phyloP scores from a whole-genome alignment of 345 rosid genomes.

The Lepidium africanum region DNA sequence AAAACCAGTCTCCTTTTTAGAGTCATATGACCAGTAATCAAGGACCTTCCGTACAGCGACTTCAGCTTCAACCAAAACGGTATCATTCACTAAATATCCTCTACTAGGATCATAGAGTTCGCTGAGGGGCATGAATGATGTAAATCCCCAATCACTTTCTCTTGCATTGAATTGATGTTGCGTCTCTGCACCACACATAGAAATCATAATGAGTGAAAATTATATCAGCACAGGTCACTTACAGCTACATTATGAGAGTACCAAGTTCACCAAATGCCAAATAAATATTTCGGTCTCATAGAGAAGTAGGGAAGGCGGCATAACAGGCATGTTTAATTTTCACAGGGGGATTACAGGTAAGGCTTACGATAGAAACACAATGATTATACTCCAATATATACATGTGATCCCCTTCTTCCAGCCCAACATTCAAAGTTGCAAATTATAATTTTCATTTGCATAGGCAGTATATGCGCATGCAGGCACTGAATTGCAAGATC shows the following conservation, averaged over 20 bases:
- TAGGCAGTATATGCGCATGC: neutral
- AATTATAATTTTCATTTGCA: neutral
- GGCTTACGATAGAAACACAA: neutral
- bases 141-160: slow-evolving; percentile 96
- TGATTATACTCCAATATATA: neutral
- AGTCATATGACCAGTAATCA: slow-evolving; percentile 88
- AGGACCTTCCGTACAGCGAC: slow-evolving; percentile 68
- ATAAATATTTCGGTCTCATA: neutral
- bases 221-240: neutral
- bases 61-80: slow-evolving; percentile 81
- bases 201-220: slow-evolving; percentile 6
- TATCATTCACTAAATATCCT: slow-evolving; percentile 79
- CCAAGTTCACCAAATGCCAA: neutral
- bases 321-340: neutral
- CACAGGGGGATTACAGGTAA: neutral
- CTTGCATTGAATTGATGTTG: slow-evolving; percentile 89
- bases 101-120: slow-evolving; percentile 85
- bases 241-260: neutral
- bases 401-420: slow-evolving; percentile 4
- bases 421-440: neutral
- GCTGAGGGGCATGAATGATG: slow-evolving; percentile 85
- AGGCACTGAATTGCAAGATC: neutral
- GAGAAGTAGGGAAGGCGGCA: neutral
- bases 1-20: slow-evolving; percentile 92
- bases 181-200: slow-evolving; percentile 50